These are phyloP conservation scores for Epichloe festucae DNA, from an alignment of 2,329 filamentous ascomycete genomes.

Conservation along the genomic window DNA sequence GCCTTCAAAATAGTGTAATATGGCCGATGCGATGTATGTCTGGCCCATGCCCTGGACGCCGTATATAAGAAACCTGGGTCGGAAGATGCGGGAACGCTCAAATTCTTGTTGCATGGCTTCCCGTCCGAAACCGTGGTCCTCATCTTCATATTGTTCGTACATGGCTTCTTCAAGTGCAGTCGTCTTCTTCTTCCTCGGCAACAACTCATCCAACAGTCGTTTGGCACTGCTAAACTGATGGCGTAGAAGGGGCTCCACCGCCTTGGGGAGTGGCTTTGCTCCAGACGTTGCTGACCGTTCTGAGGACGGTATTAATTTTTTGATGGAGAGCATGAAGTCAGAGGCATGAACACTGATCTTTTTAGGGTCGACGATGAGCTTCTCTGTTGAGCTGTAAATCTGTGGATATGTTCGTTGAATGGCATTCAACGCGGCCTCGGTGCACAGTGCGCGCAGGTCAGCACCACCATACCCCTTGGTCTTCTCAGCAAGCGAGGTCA, in stretches of 20 bases:
- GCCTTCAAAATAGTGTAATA: conserved; percentile 84
- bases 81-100: conserved; percentile 75
- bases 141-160: conserved; percentile 73
- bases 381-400: conserved; percentile 83
- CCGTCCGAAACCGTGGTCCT: conserved; percentile 70
- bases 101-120: conserved; percentile 69
- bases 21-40: conserved; percentile 69
- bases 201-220: conserved; percentile 54
- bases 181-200: conserved; percentile 74
- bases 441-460: conserved; percentile 85
- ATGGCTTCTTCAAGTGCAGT: conserved; percentile 91
- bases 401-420: conserved; percentile 94
- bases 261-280: conserved; percentile 65
- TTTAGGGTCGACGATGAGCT: conserved; percentile 74
- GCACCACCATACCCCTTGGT: conserved; percentile 97
- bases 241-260: conserved; percentile 74
- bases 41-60: conserved; percentile 90
- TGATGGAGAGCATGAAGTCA: conserved; percentile 94
- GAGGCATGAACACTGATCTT: conserved; percentile 80
- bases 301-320: conserved; percentile 91
- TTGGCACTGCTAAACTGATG: conserved; percentile 60
- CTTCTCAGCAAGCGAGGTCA: conserved; percentile 68
- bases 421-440: conserved; percentile 87
- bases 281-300: conserved; percentile 79
- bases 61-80: conserved; percentile 72